Evolutionary conservation across 164 flowering plant genomes (phyloP).

Genomic region (Saururus chinensis): DNA sequence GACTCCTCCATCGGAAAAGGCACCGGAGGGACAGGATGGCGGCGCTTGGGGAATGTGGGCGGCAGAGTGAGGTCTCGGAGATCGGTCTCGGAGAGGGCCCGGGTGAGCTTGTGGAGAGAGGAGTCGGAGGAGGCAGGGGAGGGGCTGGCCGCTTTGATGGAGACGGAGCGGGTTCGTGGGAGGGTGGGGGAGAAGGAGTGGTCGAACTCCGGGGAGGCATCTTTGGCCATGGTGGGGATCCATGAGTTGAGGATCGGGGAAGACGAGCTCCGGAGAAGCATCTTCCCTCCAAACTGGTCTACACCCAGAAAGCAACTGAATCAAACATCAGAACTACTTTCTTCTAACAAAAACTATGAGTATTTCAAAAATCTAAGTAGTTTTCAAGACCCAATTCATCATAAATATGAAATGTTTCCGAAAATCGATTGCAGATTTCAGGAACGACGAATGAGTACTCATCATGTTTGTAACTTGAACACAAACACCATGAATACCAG

Average conservation of each 20-base stretch:
- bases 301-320: neutral
- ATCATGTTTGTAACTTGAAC: too few species aligned
- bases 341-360: too few species aligned
- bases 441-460: too few species aligned
- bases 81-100: slow-evolving; percentile 38
- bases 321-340: neutral
- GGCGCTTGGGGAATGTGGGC: slow-evolving; percentile 11
- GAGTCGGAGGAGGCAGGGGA: slow-evolving; percentile 5
- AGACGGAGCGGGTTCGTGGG: neutral
- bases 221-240: slow-evolving; percentile 13
- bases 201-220: slow-evolving; percentile 5
- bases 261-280: slow-evolving; percentile 21
- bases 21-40: neutral
- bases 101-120: slow-evolving; percentile 18
- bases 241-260: slow-evolving; percentile 22
- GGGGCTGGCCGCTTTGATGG: neutral
- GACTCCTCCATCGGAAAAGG: slow-evolving; percentile 14
- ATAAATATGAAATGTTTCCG: too few species aligned
- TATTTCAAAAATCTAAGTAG: too few species aligned
- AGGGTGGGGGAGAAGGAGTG: neutral
- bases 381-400: too few species aligned
- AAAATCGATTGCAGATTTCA: too few species aligned
- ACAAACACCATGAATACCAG: too few species aligned
- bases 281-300: neutral
- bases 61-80: slow-evolving; percentile 14